Conservation (phyloP, 129 eudicot genomes). For the Centrapalus pauciflorus region DNA sequence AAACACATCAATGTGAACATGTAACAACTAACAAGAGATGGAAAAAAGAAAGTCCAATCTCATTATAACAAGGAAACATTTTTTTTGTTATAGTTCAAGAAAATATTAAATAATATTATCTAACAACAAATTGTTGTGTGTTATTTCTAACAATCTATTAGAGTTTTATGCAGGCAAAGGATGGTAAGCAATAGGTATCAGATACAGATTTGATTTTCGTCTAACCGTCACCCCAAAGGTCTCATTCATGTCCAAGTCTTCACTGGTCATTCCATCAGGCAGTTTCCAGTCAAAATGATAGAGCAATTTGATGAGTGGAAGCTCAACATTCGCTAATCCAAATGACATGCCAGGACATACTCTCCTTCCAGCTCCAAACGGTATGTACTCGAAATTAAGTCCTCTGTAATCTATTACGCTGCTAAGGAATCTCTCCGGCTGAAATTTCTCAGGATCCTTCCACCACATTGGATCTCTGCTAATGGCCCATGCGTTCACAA, state of each 20-base stretch:
- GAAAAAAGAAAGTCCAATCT: neutral
- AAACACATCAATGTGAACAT: neutral
- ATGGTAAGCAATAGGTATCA: conserved; percentile 30
- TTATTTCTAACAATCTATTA: neutral
- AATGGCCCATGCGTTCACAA: conserved; percentile 51
- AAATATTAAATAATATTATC: no score
- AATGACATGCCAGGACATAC: conserved; percentile 41
- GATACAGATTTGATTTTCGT: conserved; percentile 27
- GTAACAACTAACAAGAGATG: neutral
- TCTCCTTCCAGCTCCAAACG: conserved; percentile 54
- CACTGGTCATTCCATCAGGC: conserved; percentile 26
- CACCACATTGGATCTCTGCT: conserved; percentile 39
- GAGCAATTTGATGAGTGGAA: conserved; percentile 27
- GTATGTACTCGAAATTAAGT: conserved; percentile 33
- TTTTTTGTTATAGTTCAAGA: no score
- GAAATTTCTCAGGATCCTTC: conserved; percentile 37
- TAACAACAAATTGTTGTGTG: neutral
- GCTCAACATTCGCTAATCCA: conserved; percentile 34
- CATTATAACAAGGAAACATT: neutral
- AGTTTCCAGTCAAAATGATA: conserved; percentile 57
- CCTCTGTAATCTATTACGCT: conserved; percentile 38
- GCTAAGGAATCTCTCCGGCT: conserved; percentile 38
- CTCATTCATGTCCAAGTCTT: conserved; percentile 43
- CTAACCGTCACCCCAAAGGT: conserved; percentile 30
- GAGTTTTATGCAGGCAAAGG: conserved; percentile 12